Evolutionary conservation across 495 filamentous ascomycete genomes (phyloP).

Genomic region (Astrocystis sublimbata): DNA sequence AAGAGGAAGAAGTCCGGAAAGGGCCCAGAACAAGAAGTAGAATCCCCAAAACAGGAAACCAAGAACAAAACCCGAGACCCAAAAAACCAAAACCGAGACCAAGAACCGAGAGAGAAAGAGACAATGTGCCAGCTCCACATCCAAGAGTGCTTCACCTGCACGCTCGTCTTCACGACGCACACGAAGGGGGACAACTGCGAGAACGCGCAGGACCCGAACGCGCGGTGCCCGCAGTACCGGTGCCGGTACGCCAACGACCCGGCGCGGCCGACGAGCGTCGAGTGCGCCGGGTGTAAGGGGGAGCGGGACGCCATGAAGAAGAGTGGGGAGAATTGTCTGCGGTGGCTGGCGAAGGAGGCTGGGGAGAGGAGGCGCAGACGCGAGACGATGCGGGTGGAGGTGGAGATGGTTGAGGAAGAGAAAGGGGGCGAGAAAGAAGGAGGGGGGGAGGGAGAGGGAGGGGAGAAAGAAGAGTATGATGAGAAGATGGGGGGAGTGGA

Average conservation of each 20-base stretch:
- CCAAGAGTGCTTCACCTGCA: slow-evolving; percentile 24
- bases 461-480: background rate
- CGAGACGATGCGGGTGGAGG: too few species aligned
- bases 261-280: slow-evolving; percentile 15
- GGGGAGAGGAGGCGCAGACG: too few species aligned
- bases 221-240: slow-evolving; percentile 16
- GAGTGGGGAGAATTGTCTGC: slow-evolving; percentile 4
- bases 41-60: background rate
- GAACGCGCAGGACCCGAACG: slow-evolving; percentile 17
- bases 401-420: background rate
- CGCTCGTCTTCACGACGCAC: slow-evolving; percentile 16
- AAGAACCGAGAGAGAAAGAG: background rate
- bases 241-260: slow-evolving; percentile 28
- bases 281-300: slow-evolving; percentile 22
- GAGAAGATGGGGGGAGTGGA: background rate
- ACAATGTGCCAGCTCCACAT: slow-evolving; percentile 29
- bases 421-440: background rate
- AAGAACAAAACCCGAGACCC: background rate
- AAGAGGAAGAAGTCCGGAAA: too few species aligned
- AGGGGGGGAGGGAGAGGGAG: background rate
- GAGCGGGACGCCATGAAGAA: slow-evolving; percentile 10
- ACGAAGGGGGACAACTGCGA: slow-evolving; percentile 27
- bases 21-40: background rate
- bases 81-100: background rate
- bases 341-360: too few species aligned